Base-by-base conservation (phyloP, 2,329 filamentous ascomycete species). In the Dactylellina haptotyla region DNA sequence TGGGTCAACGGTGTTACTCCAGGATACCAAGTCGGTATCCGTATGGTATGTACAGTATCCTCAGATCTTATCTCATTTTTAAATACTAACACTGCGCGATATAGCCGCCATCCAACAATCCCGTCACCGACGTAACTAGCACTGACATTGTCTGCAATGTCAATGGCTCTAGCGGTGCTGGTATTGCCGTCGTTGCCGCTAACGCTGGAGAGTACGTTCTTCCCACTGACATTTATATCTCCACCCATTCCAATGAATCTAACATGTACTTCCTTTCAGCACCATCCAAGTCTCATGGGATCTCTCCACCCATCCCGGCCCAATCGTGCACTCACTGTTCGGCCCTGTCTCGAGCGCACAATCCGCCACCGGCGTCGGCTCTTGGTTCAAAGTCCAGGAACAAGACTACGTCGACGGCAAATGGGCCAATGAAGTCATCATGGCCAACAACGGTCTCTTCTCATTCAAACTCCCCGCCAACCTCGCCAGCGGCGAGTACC, bases 311-410 rank as follows among this genome's bases (percentile, higher is more conserved):
- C 81, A 82, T 63, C 81, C 80, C 12, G 80, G 81, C 3, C 81
- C 81, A 5, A 82, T 82, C 63, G 80, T 80, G 37, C 81, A 84
- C 51, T 81, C 84, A 54, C 75, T 80, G 41, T 77, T 77, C 50
- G 79, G 79, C 6, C 79, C 79, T 5, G 78, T 80, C 8, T 65
- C 57, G 30, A 69, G 76, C 58, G 79, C 77, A 14, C 71, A 77
- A 10, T 65, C 59, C 23, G 78, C 77, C 14, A 79, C 78, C 16
- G 79, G 79, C 20, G 57, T 80, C 16, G 79, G 79, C n/a, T 58
- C 66, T 16, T 80, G 79, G 79, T 75, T 78, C 57, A 80, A 80
- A 75, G 78, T 80, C 73, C 76, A 79, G 54, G 78, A 80, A 67
- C 76, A 76, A n/a, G 48, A 70, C 54, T 75, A 77, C 23, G 74